Evolutionary conservation across 257 asterid genomes (phyloP).

Genomic region (Coffea canephora): DNA sequence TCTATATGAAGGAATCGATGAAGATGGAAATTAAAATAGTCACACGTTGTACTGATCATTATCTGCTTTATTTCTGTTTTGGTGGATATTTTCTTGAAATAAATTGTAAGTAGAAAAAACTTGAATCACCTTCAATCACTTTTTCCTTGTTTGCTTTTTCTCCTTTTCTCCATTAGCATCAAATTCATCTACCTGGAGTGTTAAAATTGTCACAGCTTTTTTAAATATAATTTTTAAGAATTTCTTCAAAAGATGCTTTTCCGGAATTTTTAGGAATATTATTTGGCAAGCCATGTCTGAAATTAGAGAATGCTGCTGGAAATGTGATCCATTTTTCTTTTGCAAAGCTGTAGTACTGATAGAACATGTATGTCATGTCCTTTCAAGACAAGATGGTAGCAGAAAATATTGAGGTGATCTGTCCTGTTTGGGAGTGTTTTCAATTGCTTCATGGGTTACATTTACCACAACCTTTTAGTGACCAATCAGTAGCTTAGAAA

Average conservation of each 20-base stretch:
- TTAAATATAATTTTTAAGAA: not conserved
- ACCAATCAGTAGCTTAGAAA: not conserved
- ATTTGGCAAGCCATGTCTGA: not conserved
- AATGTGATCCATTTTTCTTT: not conserved
- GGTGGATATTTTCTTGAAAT: not conserved
- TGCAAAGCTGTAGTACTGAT: not conserved
- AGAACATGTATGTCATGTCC: not conserved
- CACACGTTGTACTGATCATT: not conserved
- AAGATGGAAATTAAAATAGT: not conserved
- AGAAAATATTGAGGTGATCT: not conserved
- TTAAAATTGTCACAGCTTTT: not conserved
- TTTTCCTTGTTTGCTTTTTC: not conserved
- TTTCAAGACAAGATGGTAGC: not conserved
- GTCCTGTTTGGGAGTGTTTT: not conserved
- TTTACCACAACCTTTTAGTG: not conserved
- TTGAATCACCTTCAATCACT: not conserved
- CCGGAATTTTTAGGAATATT: not conserved
- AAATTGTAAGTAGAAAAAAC: not conserved
- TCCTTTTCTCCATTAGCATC: not conserved
- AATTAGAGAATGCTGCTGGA: constrained; percentile 1
- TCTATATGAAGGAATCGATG: not conserved
- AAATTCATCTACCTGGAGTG: not conserved
- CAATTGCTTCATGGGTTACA: not conserved
- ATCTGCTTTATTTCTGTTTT: not conserved
- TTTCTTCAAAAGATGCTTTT: not conserved